phyloP scores from a whole-genome alignment of 192 early-diverging fungal species.

The Mycoemilia scoparia region DNA sequence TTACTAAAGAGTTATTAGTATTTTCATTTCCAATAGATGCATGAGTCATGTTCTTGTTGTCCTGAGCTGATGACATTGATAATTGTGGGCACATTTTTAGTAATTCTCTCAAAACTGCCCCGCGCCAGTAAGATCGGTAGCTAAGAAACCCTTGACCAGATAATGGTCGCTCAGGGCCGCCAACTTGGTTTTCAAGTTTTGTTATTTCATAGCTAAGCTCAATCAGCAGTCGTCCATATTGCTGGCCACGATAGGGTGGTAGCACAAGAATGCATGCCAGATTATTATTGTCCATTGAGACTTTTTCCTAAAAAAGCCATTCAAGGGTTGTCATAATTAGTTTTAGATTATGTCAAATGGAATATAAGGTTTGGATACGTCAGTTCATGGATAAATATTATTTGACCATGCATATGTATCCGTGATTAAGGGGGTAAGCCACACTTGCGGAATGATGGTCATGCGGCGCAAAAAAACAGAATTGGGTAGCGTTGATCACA shows the following conservation, averaged over 20 bases:
- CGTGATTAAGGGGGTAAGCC: too few species aligned
- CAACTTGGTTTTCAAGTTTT: constrained; percentile 44
- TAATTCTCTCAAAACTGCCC: constrained; percentile 38
- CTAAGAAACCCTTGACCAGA: constrained; percentile 66
- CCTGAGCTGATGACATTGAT: neutral
- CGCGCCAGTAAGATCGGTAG: constrained; percentile 70
- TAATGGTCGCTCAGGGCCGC: constrained; percentile 76
- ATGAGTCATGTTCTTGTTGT: neutral
- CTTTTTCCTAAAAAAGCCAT: constrained; percentile 83
- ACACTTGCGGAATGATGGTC: too few species aligned
- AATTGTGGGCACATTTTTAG: constrained; percentile 1
- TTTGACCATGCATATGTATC: too few species aligned
- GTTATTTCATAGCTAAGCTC: constrained; percentile 85
- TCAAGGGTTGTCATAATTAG: too few species aligned
- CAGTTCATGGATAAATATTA: too few species aligned
- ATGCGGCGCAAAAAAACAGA: too few species aligned
- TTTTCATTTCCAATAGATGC: too few species aligned
- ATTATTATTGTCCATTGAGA: constrained; percentile 67
- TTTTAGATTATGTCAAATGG: too few species aligned
- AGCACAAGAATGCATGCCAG: constrained; percentile 79
- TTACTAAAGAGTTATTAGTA: too few species aligned
- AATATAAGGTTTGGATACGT: too few species aligned
- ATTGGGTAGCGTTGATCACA: too few species aligned
- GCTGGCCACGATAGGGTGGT: constrained; percentile 70
- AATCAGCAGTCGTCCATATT: constrained; percentile 72